Percentiles rank a stretch among this genome's conserved stretches.
Conservation (phyloP, 768 basidiomycete species). For the Amanita fuliginea region DNA sequence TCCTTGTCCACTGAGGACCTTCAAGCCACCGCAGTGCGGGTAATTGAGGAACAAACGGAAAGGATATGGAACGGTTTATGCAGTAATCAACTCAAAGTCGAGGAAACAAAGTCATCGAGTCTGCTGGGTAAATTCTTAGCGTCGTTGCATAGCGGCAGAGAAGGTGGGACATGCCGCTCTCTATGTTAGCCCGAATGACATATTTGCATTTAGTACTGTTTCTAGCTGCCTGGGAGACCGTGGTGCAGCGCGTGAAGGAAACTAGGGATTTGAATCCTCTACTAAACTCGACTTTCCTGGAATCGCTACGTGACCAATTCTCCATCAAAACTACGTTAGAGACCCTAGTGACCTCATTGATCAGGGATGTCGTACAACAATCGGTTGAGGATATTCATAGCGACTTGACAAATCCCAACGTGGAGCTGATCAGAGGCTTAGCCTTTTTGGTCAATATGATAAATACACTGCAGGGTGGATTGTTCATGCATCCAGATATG, state of each 20-base stretch:
- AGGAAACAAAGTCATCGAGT: slow-evolving; percentile 30
- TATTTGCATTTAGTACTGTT: slow-evolving; percentile 21
- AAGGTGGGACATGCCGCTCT: slow-evolving; percentile 8
- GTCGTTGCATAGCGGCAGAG: slow-evolving; percentile 20
- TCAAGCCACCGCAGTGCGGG: slow-evolving; percentile 7
- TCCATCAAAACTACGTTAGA: slow-evolving; percentile 14
- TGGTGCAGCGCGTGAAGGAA: slow-evolving; percentile 21
- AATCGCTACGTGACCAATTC: slow-evolving; percentile 30
- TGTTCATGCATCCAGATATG: slow-evolving; percentile 35
- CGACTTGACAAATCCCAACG: slow-evolving; percentile 1
- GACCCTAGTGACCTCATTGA: slow-evolving; percentile 9
- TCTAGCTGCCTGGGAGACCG: slow-evolving; percentile 32
- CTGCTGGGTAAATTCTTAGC: slow-evolving; percentile 31
- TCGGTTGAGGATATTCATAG: slow-evolving; percentile 5
- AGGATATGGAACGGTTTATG: slow-evolving; percentile 39
- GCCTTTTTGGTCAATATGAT: slow-evolving; percentile 32
- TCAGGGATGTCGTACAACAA: neutral
- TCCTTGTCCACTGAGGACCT: neutral
- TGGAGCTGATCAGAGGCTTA: neutral
- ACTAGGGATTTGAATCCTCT: slow-evolving; percentile 13
- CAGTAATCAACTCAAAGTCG: slow-evolving; percentile 32
- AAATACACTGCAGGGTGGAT: slow-evolving; percentile 35
- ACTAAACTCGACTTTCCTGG: slow-evolving; percentile 36
- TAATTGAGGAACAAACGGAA: slow-evolving; percentile 36
- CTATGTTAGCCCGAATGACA: neutral